These are phyloP conservation scores for Hippophae gyantsensis DNA, from an alignment of 306 rosid species.

Conservation along the genomic window DNA sequence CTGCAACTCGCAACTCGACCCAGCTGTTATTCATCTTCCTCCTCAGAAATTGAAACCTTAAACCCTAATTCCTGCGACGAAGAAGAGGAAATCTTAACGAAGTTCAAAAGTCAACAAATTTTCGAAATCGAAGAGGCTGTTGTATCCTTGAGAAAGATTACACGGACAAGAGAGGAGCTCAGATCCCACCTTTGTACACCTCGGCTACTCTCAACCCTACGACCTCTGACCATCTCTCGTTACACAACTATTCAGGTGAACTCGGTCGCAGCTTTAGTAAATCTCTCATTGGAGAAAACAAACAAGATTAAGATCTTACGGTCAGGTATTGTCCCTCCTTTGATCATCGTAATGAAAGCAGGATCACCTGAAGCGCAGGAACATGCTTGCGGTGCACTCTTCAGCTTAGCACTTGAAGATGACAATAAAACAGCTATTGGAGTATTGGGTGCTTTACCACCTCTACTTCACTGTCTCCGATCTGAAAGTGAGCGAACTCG, in stretches of 20 bases:
- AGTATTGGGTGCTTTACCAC: slow-evolving; percentile 69
- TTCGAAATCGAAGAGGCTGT: slow-evolving; percentile 48
- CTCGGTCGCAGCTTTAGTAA: slow-evolving; percentile 67
- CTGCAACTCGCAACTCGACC: slow-evolving; percentile 42
- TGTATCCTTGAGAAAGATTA: slow-evolving; percentile 42
- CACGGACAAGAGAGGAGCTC: slow-evolving; percentile 40
- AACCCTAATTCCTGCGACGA: slow-evolving; percentile 24
- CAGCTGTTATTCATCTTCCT: slow-evolving; percentile 56
- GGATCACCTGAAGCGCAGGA: slow-evolving; percentile 81
- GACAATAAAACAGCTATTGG: slow-evolving; percentile 77
- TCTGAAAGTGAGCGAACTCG: slow-evolving; percentile 66
- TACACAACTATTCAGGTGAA: slow-evolving; percentile 50
- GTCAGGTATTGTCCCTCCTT: slow-evolving; percentile 72
- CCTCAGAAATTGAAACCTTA: slow-evolving; percentile 45
- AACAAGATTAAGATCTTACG: slow-evolving; percentile 84
- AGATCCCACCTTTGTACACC: slow-evolving; percentile 50
- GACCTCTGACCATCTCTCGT: slow-evolving; percentile 38
- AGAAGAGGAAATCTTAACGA: slow-evolving; percentile 38
- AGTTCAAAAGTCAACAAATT: slow-evolving; percentile 38
- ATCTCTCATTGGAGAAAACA: slow-evolving; percentile 49
- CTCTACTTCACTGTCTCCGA: slow-evolving; percentile 51
- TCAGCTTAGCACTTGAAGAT: slow-evolving; percentile 67
- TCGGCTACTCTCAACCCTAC: slow-evolving; percentile 37
- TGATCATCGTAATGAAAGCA: slow-evolving; percentile 47
- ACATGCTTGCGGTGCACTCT: slow-evolving; percentile 70